Conservation (phyloP, 352 stramenopile genomes). For the Globisporangium spiculum region DNA sequence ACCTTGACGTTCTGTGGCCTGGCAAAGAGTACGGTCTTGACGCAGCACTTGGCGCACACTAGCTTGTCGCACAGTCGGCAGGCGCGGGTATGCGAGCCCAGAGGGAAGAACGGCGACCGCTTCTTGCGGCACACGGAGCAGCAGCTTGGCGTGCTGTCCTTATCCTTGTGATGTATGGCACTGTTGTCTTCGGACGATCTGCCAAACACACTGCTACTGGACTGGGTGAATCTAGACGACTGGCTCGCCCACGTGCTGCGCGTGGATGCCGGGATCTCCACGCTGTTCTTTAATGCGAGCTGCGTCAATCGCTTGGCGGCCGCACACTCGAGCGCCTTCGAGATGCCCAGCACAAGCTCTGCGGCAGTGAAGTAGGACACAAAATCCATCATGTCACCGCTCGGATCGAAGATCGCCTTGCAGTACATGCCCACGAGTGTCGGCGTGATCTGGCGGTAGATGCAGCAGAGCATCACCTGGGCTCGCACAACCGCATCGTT, state of each 20-base stretch:
- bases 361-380: conserved; percentile 15
- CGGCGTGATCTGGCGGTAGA: conserved; percentile 15
- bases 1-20: conserved; percentile 29
- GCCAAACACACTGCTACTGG: neutral
- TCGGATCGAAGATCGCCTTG: conserved; percentile 15
- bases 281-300: conserved; percentile 4
- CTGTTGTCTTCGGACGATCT: too few relatives aligned
- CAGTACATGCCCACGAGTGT: conserved; percentile 11
- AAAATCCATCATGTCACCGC: conserved; percentile 12
- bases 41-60: conserved; percentile 51
- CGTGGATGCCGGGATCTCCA: neutral
- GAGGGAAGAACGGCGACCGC: conserved; percentile 2
- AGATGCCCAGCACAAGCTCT: conserved; percentile 14
- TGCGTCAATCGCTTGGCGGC: conserved; percentile 18
- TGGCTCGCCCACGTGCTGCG: conserved; percentile 1
- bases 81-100: conserved; percentile 20
- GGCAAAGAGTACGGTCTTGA: conserved; percentile 40
- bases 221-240: neutral
- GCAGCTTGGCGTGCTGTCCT: neutral
- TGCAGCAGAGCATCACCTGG: conserved; percentile 15
- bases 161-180: neutral
- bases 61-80: conserved; percentile 38
- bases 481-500: conserved; percentile 4
- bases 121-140: conserved; percentile 15
- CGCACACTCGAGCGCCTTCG: conserved; percentile 17